Percentiles rank a stretch among this genome's conserved stretches.
Evolutionary conservation across 352 stramenopile genomes (phyloP).

Genomic region (Elongisporangium prolatum): DNA sequence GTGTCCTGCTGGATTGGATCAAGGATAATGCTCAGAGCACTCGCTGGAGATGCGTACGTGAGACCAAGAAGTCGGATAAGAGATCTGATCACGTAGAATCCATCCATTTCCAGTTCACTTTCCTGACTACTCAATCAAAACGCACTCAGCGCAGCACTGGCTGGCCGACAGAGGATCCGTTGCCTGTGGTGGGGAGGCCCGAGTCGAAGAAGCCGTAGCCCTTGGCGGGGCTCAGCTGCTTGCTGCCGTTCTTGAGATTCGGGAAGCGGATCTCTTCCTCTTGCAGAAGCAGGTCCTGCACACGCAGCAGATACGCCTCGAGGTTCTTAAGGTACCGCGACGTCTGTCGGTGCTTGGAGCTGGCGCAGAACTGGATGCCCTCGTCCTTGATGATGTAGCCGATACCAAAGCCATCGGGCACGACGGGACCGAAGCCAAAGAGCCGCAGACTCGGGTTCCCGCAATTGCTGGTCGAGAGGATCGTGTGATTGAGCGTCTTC

Average conservation of each 20-base stretch:
- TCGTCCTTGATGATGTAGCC: constrained; percentile 98
- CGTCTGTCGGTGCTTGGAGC: constrained; percentile 79
- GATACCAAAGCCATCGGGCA: constrained; percentile 94
- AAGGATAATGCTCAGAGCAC: no score
- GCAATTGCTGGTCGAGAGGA: constrained; percentile 96
- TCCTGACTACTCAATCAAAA: no score
- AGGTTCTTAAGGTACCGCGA: constrained; percentile 82
- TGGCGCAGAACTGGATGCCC: constrained; percentile 86
- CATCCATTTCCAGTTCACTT: no score
- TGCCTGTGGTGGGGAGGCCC: no score
- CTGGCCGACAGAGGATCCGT: no score
- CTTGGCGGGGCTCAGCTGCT: constrained; percentile 49
- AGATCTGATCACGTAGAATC: no score
- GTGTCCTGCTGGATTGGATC: no score
- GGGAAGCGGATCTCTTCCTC: constrained; percentile 78
- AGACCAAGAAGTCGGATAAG: no score
- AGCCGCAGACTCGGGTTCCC: constrained; percentile 92
- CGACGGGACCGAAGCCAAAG: constrained; percentile 93
- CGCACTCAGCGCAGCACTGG: no score
- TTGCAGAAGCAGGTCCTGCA: constrained; percentile 74
- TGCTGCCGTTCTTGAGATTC: constrained; percentile 49
- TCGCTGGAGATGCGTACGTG: no score
- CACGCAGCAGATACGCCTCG: constrained; percentile 68
- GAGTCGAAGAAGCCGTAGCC: constrained; percentile 84
- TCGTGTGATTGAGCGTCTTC: constrained; percentile 91